Base-by-base conservation (phyloP, 106 monocot genomes). In the Dioscorea alata region DNA sequence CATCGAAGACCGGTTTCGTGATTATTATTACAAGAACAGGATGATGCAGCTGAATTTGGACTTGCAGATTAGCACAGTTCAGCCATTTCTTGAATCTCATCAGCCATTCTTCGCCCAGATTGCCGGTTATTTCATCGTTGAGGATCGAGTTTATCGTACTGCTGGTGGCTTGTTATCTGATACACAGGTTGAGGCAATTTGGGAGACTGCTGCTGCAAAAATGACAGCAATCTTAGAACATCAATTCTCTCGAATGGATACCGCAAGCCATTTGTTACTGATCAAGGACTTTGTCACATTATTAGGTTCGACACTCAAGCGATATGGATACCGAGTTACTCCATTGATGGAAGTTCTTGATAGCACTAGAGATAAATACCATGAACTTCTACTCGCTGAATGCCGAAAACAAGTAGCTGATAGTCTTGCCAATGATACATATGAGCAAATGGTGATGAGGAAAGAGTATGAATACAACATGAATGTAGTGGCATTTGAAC, bases 31-130 rank as follows among this genome's bases (percentile, higher is more conserved):
- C 71, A 86, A 91, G 65, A 96, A 92, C 54, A 71, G 96, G 52
- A 61, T 92, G n/a, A 84, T 92, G 86, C 96, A 96, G 73, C 70
- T 96, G 48, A 92, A 96, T 59, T 69, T 92, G 74, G 92, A 92
- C 72, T 22, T 92, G 59, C 84, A 92, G 73, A 82, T 96, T 49
- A 79, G 86, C 1, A 49, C 83, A 24, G 31, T 72, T 3, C 91
- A 92, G 18, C 81, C 92, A 24, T 96, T 96, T 70, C 78, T 96
- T 23, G 92, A 96, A 66, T 96, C 89, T 15, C 88, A 96, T 66
- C 92, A 89, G 62, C 82, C 86, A 0, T 92, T 89, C 80, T 86
- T 96, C 63, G 63, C 81, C 8, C 96, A 96, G 64, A 82, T 96
- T 48, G 89, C 92, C 51, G 96, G 96, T 8, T 86, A 80, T 72